Evolutionary conservation across 148 eudicot genomes (phyloP).

Genomic region (Polygonum aviculare): DNA sequence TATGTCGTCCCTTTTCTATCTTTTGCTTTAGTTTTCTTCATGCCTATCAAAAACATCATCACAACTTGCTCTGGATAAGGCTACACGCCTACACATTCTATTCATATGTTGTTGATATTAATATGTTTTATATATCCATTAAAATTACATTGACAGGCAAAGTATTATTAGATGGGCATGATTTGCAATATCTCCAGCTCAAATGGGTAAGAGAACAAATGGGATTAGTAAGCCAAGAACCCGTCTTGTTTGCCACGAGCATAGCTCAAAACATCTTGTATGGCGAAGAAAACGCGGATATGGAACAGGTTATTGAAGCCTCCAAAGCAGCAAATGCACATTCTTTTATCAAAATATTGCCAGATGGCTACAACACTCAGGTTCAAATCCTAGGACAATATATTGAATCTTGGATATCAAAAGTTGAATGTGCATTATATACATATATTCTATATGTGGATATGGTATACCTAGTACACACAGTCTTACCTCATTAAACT

Average conservation of each 20-base stretch:
- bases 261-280: slow-evolving; percentile 54
- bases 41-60: too few relatives aligned
- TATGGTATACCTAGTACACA: too few relatives aligned
- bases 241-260: slow-evolving; percentile 55
- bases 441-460: too few relatives aligned
- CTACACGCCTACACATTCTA: too few relatives aligned
- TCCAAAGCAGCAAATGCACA: slow-evolving; percentile 62
- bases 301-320: slow-evolving; percentile 41
- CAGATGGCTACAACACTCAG: slow-evolving; percentile 58
- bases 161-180: slow-evolving; percentile 54
- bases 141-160: slow-evolving; percentile 20
- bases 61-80: too few relatives aligned
- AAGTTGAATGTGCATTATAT: neutral
- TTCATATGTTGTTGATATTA: too few relatives aligned
- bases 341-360: slow-evolving; percentile 49
- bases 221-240: slow-evolving; percentile 78
- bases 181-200: slow-evolving; percentile 34
- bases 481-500: too few relatives aligned
- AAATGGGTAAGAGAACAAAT: slow-evolving; percentile 67
- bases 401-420: neutral
- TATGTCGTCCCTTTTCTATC: too few relatives aligned
- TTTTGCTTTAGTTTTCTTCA: too few relatives aligned
- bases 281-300: slow-evolving; percentile 49
- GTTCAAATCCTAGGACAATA: slow-evolving; percentile 5
- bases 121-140: too few relatives aligned